A percentile compares a stretch with the other conserved stretches of the same genome.
Evolutionary conservation across 768 basidiomycete species (phyloP).

Genomic region (Termitomyces sp.): DNA sequence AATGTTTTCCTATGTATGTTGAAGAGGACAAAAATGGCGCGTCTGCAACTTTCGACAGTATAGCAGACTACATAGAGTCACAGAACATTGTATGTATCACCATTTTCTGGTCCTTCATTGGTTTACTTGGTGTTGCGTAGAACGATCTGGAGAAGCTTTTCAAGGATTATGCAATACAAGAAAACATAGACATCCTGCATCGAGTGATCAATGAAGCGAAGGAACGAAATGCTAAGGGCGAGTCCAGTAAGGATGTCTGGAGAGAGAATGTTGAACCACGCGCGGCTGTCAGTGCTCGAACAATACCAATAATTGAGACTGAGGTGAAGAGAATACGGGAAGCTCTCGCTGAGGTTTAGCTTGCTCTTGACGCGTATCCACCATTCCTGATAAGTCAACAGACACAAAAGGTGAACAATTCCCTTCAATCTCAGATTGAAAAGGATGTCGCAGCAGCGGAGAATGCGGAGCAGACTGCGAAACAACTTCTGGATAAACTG

Average conservation of each 20-base stretch:
- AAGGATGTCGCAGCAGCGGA: constrained; percentile 39
- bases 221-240: constrained; percentile 44
- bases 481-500: constrained; percentile 44
- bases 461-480: constrained; percentile 38
- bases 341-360: constrained; percentile 31
- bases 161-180: constrained; percentile 58
- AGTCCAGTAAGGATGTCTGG: constrained; percentile 54
- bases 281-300: constrained; percentile 56
- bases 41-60: constrained; percentile 54
- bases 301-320: constrained; percentile 50
- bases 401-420: constrained; percentile 54
- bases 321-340: constrained; percentile 34
- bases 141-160: constrained; percentile 66
- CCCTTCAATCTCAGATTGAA: constrained; percentile 42
- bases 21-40: constrained; percentile 63
- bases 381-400: constrained; percentile 17
- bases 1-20: constrained; percentile 63
- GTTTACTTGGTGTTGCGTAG: constrained; percentile 25
- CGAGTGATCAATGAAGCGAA: constrained; percentile 64
- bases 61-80: constrained; percentile 68
- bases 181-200: constrained; percentile 68
- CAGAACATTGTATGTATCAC: constrained; percentile 42
- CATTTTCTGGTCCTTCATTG: not conserved
- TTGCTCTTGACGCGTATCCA: not conserved
- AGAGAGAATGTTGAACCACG: constrained; percentile 57